Percentiles rank a stretch among this genome's conserved stretches.
phyloP scores from a whole-genome alignment of 306 rosid species.

The Rosa persica region DNA sequence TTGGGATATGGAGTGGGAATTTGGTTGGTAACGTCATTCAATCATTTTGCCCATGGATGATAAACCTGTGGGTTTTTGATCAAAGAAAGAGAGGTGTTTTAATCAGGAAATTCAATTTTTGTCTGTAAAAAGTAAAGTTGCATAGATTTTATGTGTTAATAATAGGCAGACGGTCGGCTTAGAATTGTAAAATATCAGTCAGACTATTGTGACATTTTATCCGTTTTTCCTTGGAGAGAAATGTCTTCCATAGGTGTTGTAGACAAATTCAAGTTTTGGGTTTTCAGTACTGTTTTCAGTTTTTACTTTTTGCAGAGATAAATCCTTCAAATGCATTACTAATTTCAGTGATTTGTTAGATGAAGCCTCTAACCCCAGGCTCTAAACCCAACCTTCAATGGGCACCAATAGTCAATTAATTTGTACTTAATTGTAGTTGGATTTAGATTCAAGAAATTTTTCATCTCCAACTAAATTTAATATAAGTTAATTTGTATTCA shows the following conservation, averaged over 20 bases:
- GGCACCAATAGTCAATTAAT: too few species aligned
- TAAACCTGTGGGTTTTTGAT: constrained; percentile 32
- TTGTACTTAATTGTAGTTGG: too few species aligned
- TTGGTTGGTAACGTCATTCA: constrained; percentile 13
- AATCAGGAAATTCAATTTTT: constrained; percentile 44
- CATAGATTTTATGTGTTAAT: constrained; percentile 21
- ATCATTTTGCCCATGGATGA: constrained; percentile 17
- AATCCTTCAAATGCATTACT: too few species aligned
- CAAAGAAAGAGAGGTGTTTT: constrained; percentile 19
- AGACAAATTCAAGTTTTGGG: neutral
- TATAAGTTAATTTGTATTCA: too few species aligned
- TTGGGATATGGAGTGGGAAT: constrained; percentile 27
- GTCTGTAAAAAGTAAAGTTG: constrained; percentile 37
- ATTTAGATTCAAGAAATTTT: too few species aligned
- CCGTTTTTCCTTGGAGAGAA: constrained; percentile 14
- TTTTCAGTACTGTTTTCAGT: neutral
- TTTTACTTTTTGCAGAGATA: neutral
- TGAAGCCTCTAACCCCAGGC: too few species aligned
- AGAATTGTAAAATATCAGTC: constrained; percentile 40
- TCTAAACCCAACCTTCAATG: too few species aligned
- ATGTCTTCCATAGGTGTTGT: constrained; percentile 4
- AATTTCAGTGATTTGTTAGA: too few species aligned
- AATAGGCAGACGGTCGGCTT: constrained; percentile 27
- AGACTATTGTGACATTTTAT: constrained; percentile 36
- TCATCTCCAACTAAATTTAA: too few species aligned